Conservation (phyloP, 768 basidiomycete genomes). For the Aureoboletus auriporus region DNA sequence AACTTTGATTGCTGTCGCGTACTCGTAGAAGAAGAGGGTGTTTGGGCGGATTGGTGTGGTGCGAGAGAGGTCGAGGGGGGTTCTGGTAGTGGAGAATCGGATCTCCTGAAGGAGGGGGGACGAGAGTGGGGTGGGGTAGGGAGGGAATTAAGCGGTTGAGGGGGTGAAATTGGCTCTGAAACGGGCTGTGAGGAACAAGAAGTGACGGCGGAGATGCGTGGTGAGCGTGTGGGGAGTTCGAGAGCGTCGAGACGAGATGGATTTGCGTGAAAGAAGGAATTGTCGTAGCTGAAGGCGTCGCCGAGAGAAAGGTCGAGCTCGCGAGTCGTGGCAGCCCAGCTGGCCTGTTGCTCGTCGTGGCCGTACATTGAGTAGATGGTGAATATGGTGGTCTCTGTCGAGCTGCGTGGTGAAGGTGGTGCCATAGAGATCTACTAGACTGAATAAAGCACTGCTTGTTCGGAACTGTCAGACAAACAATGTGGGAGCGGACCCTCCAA, state of each 20-base stretch:
- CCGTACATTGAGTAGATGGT: slow-evolving; percentile 88
- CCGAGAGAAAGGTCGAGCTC: slow-evolving; percentile 34
- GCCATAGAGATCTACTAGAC: too few relatives aligned
- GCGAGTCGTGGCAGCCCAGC: slow-evolving; percentile 44
- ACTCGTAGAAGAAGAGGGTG: slow-evolving; percentile 28
- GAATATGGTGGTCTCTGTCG: slow-evolving; percentile 73
- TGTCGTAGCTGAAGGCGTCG: slow-evolving; percentile 31
- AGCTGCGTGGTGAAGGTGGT: slow-evolving; percentile 34
- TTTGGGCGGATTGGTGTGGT: slow-evolving; percentile 27
- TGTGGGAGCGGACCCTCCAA: slow-evolving; percentile 97
- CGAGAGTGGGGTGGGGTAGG: slow-evolving; percentile 28
- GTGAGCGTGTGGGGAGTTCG: slow-evolving; percentile 24
- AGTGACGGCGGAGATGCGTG: slow-evolving; percentile 23
- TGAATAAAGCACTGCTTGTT: too few relatives aligned
- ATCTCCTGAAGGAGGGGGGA: slow-evolving; percentile 21
- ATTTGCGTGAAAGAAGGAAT: slow-evolving; percentile 26
- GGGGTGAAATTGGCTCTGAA: slow-evolving; percentile 15
- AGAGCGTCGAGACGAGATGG: slow-evolving; percentile 7
- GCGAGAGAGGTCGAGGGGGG: slow-evolving; percentile 15
- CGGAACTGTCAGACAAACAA: slow-evolving; percentile 36
- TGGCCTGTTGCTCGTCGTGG: slow-evolving; percentile 45
- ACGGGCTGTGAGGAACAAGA: slow-evolving; percentile 25
- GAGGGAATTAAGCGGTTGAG: slow-evolving; percentile 15
- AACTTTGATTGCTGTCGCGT: slow-evolving; percentile 25
- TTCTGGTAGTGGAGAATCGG: slow-evolving; percentile 25